Evolutionary conservation across 2,329 filamentous ascomycete genomes (phyloP).

Genomic region (Alternaria sp.): DNA sequence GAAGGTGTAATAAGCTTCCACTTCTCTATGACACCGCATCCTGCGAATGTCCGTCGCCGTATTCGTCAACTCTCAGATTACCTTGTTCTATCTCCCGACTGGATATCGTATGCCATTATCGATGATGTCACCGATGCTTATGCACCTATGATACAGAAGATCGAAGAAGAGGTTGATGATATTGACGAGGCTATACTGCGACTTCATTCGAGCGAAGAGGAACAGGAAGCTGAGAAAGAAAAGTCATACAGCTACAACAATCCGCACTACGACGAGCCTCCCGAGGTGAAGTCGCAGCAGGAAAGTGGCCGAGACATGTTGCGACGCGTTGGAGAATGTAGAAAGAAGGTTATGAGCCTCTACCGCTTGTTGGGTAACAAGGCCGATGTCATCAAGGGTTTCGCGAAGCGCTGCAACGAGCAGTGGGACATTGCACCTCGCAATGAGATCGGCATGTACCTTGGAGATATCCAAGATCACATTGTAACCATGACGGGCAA

Average conservation of each 20-base stretch:
- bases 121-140: slow-evolving; percentile 99
- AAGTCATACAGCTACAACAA: slow-evolving; percentile 37
- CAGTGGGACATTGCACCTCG: slow-evolving; percentile 95
- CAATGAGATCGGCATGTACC: slow-evolving; percentile 94
- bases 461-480: slow-evolving; percentile 98
- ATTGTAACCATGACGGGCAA: slow-evolving; percentile 99
- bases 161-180: slow-evolving; percentile 95
- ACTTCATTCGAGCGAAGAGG: slow-evolving; percentile 70
- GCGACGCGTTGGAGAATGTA: slow-evolving; percentile 87
- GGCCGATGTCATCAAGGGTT: slow-evolving; percentile 98
- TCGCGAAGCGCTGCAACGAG: slow-evolving; percentile 97
- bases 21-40: slow-evolving; percentile 94
- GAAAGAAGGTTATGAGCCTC: slow-evolving; percentile 96
- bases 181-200: slow-evolving; percentile 92
- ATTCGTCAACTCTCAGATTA: slow-evolving; percentile 95
- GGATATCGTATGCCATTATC: slow-evolving; percentile 98
- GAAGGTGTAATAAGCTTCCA: slow-evolving; percentile 97
- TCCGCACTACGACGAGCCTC: slow-evolving; percentile 45
- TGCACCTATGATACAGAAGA: slow-evolving; percentile 86
- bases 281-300: slow-evolving; percentile 53
- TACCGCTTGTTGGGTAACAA: slow-evolving; percentile 95
- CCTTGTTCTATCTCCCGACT: slow-evolving; percentile 89
- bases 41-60: slow-evolving; percentile 91
- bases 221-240: slow-evolving; percentile 40
- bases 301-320: slow-evolving; percentile 79